Evolutionary conservation across 2,329 filamentous ascomycete genomes (phyloP), one percentile per base, ranked within the genome.

Genomic region (Byssochlamys sp.): DNA sequence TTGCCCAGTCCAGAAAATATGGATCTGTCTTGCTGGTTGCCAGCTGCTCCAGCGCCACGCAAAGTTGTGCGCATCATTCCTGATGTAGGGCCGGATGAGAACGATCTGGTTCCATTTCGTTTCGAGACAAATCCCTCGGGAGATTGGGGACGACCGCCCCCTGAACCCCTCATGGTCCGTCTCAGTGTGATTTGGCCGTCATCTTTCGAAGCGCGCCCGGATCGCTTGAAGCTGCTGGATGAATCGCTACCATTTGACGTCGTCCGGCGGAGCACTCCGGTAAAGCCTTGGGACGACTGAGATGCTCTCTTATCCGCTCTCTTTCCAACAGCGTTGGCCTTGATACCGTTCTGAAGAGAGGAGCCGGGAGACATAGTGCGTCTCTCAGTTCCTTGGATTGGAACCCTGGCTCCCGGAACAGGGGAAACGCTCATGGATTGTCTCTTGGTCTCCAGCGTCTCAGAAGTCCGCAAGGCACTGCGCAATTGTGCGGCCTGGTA

Each of bases 201-300:
- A 50, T 78, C 72, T 48, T 73, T 73, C 4, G 71, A 68, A 55
- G 75, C 69, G 39, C 80, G 74, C 60, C 82, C 81, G 50, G 77
- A 73, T 28, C 89, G 86, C 67, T 83, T 87, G 76, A 96, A 96
- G 69, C 90, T 95, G 73, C 89, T 95, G 51, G 75, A 75, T 2
- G 76, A 79, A 64, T 89, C 86, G 65, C 87, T 90, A 28, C 82
- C 85, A 62, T 85, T 84, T 0, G 86, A 88, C 19, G 75, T 78
- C 9, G 77, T 80, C 1, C 85, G 80, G 58, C 76, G 74, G 7
- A 84, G 71, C 4, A 35, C 54, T 27, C 35, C 58, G 25, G 53
- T 14, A 31, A 52, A 59, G 51, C 28, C 59, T 55, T 49, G 63
- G 51, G 48, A 58, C 29, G 57, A 39, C 10, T 54, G 59, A 29